Base-by-base conservation (phyloP, 805 yeast species). In the Phaffomyces opuntiae region DNA sequence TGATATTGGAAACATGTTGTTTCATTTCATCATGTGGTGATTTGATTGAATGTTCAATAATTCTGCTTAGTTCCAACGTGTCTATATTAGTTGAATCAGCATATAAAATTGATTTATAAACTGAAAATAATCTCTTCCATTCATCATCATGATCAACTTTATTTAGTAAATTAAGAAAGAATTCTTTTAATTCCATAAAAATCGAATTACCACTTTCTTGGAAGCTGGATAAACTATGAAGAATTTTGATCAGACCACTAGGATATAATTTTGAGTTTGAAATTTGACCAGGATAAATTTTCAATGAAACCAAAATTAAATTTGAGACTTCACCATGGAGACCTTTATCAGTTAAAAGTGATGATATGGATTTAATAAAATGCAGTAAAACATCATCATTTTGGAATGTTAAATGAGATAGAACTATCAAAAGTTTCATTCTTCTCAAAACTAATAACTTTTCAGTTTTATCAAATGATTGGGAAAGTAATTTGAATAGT, bases 351-450 rank as follows among this genome's bases (percentile, higher is more conserved):
- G 42, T 7, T 2, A 72, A 44, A 27, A 61, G 17, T 53, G 47
- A 19, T 1, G 34, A 33, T 5, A 58, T 19, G 3, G 29, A 12
- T 2, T 34, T 29, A 7, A 52, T 47, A 4, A 67, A 25, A 3
- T 65, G 53, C 1, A 44, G 40, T 1, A 53, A 41, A 9, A 72
- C 38, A 6, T 51, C 49, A 11, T 47, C 43, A 35, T 53, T 38
- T 1, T 31, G 33, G n/a, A 60, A 54, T 1, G 35, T 45, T 2
- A 41, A 35, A 3, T 49, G 47, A 9, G 67, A 65, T 17, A 66
- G 40, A 8, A 62, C 39, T 8, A 69, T 51, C 7, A 74, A 45
- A 2, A 69, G 48, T 46, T 73, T 73, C 19, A 76, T 43, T 44
- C 59, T 65, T 45, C 77, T 60, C 7, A 75, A 35, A 26, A 49